Evolutionary conservation across 2,329 filamentous ascomycete species (phyloP).

Genomic region (Sarocladium brachiariae): DNA sequence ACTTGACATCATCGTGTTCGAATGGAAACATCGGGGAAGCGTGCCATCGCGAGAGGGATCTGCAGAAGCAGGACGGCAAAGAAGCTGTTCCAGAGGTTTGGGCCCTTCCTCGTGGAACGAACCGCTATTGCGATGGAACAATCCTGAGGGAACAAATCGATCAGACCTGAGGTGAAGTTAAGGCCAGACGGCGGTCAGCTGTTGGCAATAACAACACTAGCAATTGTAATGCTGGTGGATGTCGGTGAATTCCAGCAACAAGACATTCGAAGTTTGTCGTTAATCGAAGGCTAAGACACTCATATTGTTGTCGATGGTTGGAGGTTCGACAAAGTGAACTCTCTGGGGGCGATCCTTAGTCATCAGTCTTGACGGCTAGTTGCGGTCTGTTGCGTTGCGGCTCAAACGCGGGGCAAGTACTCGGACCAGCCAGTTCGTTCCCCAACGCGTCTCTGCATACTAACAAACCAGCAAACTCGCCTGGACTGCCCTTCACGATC

Average conservation of each 20-base stretch:
- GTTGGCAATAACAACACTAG: background rate
- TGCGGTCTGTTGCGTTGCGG: too few relatives aligned
- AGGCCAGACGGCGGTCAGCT: background rate
- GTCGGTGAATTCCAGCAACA: background rate
- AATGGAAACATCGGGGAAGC: background rate
- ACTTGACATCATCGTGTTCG: conserved; percentile 2
- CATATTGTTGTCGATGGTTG: conserved; percentile 1
- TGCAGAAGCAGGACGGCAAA: background rate
- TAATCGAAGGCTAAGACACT: conserved; percentile 4
- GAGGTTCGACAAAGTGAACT: background rate
- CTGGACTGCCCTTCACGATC: conserved; percentile 5
- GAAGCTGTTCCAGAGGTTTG: background rate
- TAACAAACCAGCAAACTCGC: conserved; percentile 4
- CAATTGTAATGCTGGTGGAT: background rate
- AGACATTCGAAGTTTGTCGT: conserved; percentile 5
- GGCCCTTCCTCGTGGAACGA: conserved; percentile 1
- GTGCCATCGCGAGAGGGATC: background rate
- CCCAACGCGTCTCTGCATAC: conserved; percentile 4
- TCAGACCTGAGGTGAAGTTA: background rate
- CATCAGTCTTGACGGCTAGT: background rate
- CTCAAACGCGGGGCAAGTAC: conserved; percentile 5
- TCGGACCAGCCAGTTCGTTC: too few relatives aligned
- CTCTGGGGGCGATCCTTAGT: background rate
- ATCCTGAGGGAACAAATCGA: background rate
- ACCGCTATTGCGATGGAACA: background rate